These are phyloP conservation scores for Pseudogymnoascus sp. DNA, from an alignment of 2,329 filamentous ascomycete genomes.

Conservation along the genomic window DNA sequence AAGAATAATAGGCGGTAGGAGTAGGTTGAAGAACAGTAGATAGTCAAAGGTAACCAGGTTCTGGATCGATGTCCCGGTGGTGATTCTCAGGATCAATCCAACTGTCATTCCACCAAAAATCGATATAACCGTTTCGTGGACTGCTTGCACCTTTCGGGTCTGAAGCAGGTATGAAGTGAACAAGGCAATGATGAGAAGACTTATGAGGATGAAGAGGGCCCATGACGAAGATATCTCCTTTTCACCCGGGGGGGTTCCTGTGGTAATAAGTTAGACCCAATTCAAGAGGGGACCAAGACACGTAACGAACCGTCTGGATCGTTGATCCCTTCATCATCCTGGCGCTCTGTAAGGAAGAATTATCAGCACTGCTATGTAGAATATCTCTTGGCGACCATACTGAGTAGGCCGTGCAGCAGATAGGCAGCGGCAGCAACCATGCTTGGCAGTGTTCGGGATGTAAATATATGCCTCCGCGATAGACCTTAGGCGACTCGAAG, in stretches of 20 bases:
- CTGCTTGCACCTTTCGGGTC: constrained; percentile 91
- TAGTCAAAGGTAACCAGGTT: constrained; percentile 95
- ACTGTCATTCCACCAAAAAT: constrained; percentile 99
- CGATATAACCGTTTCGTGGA: constrained; percentile 96
- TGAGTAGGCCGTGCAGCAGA: neutral
- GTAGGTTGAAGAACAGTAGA: constrained; percentile 98
- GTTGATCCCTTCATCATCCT: constrained; percentile 25
- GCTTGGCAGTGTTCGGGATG: constrained; percentile 8
- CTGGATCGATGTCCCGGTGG: constrained; percentile 74
- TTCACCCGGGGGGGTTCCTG: constrained; percentile 71
- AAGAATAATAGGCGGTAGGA: constrained; percentile 96
- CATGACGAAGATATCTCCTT: constrained; percentile 95
- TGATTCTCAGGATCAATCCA: constrained; percentile 77
- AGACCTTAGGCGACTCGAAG: constrained; percentile 2
- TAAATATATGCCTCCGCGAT: neutral
- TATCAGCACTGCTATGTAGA: constrained; percentile 18
- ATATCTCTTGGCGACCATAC: neutral
- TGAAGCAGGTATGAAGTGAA: constrained; percentile 97
- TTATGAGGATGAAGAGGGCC: constrained; percentile 94
- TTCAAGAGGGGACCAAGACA: neutral
- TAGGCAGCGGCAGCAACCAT: constrained; percentile 10
- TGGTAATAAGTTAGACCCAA: constrained; percentile 19
- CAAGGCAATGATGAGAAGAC: constrained; percentile 86
- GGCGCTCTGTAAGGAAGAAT: constrained; percentile 21
- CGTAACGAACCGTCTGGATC: constrained; percentile 22